These are phyloP conservation scores for Brassica hybrid DNA, from an alignment of 441 rosid genomes.

Conservation along the genomic window DNA sequence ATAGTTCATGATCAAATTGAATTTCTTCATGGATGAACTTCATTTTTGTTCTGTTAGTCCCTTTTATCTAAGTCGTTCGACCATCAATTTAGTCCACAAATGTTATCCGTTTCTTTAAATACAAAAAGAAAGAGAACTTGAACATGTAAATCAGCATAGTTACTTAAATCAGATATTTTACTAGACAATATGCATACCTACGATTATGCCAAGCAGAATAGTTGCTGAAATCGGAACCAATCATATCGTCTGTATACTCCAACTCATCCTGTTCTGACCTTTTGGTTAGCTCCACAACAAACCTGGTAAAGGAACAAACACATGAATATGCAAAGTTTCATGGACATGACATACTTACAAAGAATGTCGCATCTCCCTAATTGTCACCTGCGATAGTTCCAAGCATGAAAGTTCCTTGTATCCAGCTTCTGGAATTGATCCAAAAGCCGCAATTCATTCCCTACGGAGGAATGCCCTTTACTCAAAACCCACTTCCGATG, in stretches of 20 bases:
- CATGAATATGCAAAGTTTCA: constrained; percentile 13
- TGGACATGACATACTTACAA: constrained; percentile 10
- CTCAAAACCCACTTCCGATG: constrained; percentile 91
- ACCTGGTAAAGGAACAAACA: constrained; percentile 49
- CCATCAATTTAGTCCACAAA: constrained; percentile 13
- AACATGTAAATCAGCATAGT: constrained; percentile 8
- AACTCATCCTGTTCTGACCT: constrained; percentile 81
- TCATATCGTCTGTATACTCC: constrained; percentile 44
- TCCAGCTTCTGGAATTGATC: constrained; percentile 65
- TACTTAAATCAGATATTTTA: not conserved
- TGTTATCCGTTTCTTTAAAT: not conserved
- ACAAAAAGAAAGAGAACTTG: not conserved
- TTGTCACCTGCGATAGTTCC: constrained; percentile 86
- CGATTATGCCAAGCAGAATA: constrained; percentile 99
- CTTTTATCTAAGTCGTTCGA: constrained; percentile 9
- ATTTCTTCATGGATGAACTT: constrained; percentile 1
- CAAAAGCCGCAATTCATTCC: constrained; percentile 64
- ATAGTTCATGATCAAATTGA: constrained; percentile 10
- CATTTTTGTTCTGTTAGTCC: not conserved
- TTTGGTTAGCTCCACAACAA: constrained; percentile 71
- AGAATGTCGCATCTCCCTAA: not conserved
- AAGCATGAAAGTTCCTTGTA: constrained; percentile 86
- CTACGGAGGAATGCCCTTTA: constrained; percentile 73
- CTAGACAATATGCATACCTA: constrained; percentile 52
- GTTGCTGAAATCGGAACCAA: constrained; percentile 73